phyloP scores from a whole-genome alignment of 2,329 filamentous ascomycete species.

The Ambrosiella xylebori region DNA sequence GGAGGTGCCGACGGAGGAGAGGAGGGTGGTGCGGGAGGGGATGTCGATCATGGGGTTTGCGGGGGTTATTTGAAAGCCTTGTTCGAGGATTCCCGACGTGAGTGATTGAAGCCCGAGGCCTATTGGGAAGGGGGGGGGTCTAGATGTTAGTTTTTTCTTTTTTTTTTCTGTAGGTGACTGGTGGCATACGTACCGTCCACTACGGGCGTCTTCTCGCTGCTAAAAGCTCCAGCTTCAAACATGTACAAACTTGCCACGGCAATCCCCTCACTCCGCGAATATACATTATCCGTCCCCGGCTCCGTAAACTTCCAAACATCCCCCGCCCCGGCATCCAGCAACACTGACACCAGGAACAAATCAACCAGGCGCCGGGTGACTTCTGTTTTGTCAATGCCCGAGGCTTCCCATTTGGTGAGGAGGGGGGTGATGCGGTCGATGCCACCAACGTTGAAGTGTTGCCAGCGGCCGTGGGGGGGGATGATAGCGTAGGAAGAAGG shows the following conservation, averaged over 20 bases:
- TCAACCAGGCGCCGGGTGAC: constrained; percentile 38
- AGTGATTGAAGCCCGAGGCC: constrained; percentile 22
- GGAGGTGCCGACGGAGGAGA: constrained; percentile 27
- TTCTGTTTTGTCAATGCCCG: constrained; percentile 27
- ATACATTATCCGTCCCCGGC: constrained; percentile 19
- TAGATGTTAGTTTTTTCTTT: neutral
- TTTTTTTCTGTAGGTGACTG: neutral
- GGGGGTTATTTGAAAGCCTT: constrained; percentile 27
- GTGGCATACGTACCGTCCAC: constrained; percentile 21
- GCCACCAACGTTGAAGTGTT: constrained; percentile 43
- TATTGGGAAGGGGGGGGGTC: constrained; percentile 8
- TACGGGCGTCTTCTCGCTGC: constrained; percentile 14
- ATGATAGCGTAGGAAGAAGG: constrained; percentile 28
- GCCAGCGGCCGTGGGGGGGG: constrained; percentile 41
- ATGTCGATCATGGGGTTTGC: constrained; percentile 30
- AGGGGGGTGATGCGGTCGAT: constrained; percentile 30
- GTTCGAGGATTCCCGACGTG: constrained; percentile 19
- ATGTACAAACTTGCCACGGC: constrained; percentile 33
- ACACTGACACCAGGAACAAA: constrained; percentile 42
- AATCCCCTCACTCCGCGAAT: constrained; percentile 32
- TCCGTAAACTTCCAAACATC: constrained; percentile 31
- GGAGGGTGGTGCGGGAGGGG: constrained; percentile 24
- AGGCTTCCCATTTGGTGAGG: constrained; percentile 27
- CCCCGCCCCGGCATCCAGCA: constrained; percentile 38
- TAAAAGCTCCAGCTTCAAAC: constrained; percentile 28